These are phyloP conservation scores for Pythium aquatile DNA, from an alignment of 352 stramenopile genomes.

Conservation along the genomic window DNA sequence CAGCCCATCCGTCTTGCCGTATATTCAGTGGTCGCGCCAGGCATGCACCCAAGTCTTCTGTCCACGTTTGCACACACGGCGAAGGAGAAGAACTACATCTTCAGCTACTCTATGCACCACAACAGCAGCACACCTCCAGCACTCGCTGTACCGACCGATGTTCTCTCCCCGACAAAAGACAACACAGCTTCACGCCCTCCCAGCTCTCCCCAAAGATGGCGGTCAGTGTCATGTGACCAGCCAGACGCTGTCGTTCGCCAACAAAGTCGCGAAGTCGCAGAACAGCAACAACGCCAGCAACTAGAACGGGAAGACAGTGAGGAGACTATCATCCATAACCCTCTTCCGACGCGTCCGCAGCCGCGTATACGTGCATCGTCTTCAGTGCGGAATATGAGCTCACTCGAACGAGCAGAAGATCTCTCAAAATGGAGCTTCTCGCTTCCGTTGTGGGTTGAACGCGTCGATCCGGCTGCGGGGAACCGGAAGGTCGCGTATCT, in stretches of 20 bases:
- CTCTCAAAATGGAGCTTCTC: constrained; percentile 49
- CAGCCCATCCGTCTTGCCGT: constrained; percentile 43
- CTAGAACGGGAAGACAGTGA: background rate
- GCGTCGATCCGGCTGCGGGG: constrained; percentile 50
- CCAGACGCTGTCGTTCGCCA: constrained; percentile 20
- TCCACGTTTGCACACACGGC: constrained; percentile 24
- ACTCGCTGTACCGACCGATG: background rate
- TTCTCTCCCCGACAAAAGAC: background rate
- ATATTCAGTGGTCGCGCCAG: constrained; percentile 34
- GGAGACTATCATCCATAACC: background rate
- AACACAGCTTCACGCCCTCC: background rate
- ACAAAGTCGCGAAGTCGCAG: constrained; percentile 5
- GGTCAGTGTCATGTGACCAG: constrained; percentile 28
- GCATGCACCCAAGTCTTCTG: background rate
- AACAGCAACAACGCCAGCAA: background rate
- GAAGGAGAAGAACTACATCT: constrained; percentile 42
- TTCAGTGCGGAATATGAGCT: constrained; percentile 27
- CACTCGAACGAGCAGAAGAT: constrained; percentile 27
- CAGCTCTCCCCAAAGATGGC: constrained; percentile 21
- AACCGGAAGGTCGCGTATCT: constrained; percentile 73
- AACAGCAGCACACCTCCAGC: background rate
- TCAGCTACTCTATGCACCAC: constrained; percentile 50
- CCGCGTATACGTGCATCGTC: constrained; percentile 22
- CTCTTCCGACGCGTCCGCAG: constrained; percentile 7
- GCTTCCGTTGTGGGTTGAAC: constrained; percentile 70